phyloP scores from a whole-genome alignment of 208 protist species.

The Leishmania guyanensis region DNA sequence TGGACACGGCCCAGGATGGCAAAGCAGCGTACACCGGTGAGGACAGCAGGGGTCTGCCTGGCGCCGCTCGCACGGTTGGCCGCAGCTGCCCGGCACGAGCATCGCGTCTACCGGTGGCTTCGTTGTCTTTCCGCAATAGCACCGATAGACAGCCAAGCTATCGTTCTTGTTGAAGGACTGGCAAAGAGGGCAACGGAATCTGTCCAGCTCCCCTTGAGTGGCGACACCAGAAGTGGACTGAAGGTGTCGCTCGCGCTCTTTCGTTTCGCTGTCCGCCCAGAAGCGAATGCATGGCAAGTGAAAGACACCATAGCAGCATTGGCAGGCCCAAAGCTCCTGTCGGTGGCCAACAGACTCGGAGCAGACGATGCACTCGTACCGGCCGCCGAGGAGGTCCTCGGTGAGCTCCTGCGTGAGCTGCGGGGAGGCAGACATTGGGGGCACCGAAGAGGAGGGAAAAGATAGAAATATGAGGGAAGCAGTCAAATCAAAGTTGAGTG shows the following conservation, averaged over 20 bases:
- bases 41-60: constrained; percentile 58
- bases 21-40: constrained; percentile 78
- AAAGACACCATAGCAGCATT: constrained; percentile 70
- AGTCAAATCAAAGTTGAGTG: neutral
- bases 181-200: constrained; percentile 82
- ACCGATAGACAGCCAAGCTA: constrained; percentile 44
- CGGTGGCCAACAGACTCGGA: constrained; percentile 50
- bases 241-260: constrained; percentile 52
- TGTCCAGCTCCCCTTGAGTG: constrained; percentile 21
- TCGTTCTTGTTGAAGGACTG: constrained; percentile 32
- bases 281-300: constrained; percentile 70
- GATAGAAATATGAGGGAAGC: neutral
- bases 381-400: constrained; percentile 49
- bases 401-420: constrained; percentile 43
- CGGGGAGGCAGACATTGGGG: constrained; percentile 26
- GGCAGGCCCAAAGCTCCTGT: constrained; percentile 66
- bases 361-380: constrained; percentile 79
- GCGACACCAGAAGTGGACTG: constrained; percentile 26
- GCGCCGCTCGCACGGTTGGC: constrained; percentile 60
- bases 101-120: constrained; percentile 57
- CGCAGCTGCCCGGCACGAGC: constrained; percentile 83
- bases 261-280: constrained; percentile 55
- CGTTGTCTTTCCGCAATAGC: constrained; percentile 78
- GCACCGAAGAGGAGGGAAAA: neutral
- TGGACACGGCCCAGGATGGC: constrained; percentile 83